A percentile compares a stretch with the other conserved stretches of the same genome.
Evolutionary conservation across 805 yeast genomes (phyloP).

Genomic region (Saturnispora bothae): DNA sequence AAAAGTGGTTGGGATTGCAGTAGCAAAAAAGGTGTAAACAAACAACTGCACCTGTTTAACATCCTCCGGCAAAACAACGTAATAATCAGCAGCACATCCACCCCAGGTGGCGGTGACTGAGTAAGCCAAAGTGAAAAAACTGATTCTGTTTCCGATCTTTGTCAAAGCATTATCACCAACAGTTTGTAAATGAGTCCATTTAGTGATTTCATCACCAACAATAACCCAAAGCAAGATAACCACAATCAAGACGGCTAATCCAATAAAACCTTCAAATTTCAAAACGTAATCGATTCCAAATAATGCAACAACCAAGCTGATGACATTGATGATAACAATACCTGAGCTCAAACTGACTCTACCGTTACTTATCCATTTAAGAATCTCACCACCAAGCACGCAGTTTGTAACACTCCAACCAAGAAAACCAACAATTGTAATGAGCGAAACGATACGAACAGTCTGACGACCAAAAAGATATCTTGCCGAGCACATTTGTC

Average conservation of each 20-base stretch:
- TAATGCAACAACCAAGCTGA: constrained; percentile 57
- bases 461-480: constrained; percentile 80
- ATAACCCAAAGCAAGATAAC: constrained; percentile 60
- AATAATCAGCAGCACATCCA: constrained; percentile 75
- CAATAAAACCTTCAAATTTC: constrained; percentile 54
- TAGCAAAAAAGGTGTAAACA: constrained; percentile 52
- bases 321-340: constrained; percentile 54
- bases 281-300: constrained; percentile 70
- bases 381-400: constrained; percentile 80
- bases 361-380: constrained; percentile 54
- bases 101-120: constrained; percentile 88
- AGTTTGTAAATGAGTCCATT: constrained; percentile 31
- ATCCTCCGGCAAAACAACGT: constrained; percentile 67
- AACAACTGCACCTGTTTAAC: constrained; percentile 48
- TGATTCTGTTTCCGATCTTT: constrained; percentile 55
- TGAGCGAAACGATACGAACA: constrained; percentile 63
- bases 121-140: constrained; percentile 63
- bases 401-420: constrained; percentile 96
- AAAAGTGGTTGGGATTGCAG: constrained; percentile 60
- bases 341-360: constrained; percentile 65
- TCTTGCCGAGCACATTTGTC: constrained; percentile 80
- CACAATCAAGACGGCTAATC: constrained; percentile 58
- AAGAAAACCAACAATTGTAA: constrained; percentile 62
- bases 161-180: constrained; percentile 30
- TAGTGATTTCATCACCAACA: constrained; percentile 31